phyloP scores from a whole-genome alignment of 306 rosid genomes.

The Vigna reflexopilosa region DNA sequence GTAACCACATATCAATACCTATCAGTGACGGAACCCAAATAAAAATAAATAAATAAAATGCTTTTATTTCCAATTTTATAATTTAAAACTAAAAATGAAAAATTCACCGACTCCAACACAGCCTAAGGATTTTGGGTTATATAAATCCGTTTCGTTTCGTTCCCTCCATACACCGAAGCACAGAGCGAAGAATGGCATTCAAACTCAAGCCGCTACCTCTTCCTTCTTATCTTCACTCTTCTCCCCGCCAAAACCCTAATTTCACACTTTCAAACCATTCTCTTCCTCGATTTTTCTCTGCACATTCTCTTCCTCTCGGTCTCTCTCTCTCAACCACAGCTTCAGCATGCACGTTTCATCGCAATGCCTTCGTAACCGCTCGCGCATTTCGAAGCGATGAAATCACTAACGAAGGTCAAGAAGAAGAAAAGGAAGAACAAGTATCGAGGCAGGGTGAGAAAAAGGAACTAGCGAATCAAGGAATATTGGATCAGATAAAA shows the following conservation, averaged over 20 bases:
- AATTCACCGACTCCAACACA: too few relatives aligned
- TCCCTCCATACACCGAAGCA: too few relatives aligned
- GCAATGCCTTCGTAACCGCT: slow-evolving; percentile 9
- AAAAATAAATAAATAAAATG: too few relatives aligned
- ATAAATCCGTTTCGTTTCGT: too few relatives aligned
- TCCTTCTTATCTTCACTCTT: neutral
- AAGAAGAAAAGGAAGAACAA: neutral
- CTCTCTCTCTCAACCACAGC: neutral
- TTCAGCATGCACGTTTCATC: slow-evolving; percentile 4
- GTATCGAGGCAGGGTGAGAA: neutral
- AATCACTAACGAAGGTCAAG: neutral
- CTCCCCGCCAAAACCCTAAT: slow-evolving; percentile 50
- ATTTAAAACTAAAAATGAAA: too few relatives aligned
- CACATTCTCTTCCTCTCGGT: slow-evolving; percentile 39
- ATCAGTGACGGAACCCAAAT: neutral
- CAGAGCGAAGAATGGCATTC: slow-evolving; percentile 43
- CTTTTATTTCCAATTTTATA: too few relatives aligned
- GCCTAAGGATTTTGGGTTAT: neutral
- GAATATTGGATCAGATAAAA: slow-evolving; percentile 73
- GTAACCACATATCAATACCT: neutral
- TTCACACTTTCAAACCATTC: slow-evolving; percentile 26
- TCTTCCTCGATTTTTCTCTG: slow-evolving; percentile 2
- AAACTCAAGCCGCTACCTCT: slow-evolving; percentile 23
- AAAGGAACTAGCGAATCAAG: slow-evolving; percentile 52
- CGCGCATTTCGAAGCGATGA: slow-evolving; percentile 39